Evolutionary conservation across 2,329 filamentous ascomycete species (phyloP), one percentile per base, ranked within the genome.

Genomic region (Diaporthe sp.): DNA sequence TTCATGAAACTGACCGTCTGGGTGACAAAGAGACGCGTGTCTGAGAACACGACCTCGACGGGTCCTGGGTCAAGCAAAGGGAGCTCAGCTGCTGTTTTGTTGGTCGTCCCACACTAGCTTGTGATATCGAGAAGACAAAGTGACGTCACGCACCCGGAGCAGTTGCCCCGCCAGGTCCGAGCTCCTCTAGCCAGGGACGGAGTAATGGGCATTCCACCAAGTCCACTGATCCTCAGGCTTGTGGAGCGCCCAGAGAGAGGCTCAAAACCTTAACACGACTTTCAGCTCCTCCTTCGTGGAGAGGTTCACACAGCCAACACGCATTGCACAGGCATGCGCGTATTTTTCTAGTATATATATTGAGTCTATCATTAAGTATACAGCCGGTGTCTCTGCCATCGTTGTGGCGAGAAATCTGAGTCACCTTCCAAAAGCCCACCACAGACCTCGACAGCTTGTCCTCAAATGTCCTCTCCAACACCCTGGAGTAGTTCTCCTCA

Each of bases 91-190:
- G 46, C 34, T 34, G 19, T 10, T 49, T 19, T 53, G n/a, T 28
- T 55, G 65, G 39, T 55, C 3, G 46, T 19, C 22, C 15, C 8
- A 4, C 5, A 15, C 22, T 42, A 17, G 19, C 13, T 42, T 15
- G 22, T 51, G 31, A 28, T 42, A 13, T 15, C 17, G 34, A 15
- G 34, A 22, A 28, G 42, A 31, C 15, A 28, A 9, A 28, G 65
- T 69, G 65, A 69, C 65, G 49, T 69, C 65, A 69, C 7, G 3
- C 3, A 3, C 65, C 65, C 65, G 46, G 65, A 55, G 65, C 65
- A 55, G 13, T 42, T 69, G 46, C 62, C 62, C 62, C 62, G 62
- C 62, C 4, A n/a, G 31, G 44, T 31, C 62, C 39, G 46, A 65
- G 59, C 59, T 19, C 25, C n/a, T 28, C 31, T 39, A 22, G 28